These are phyloP conservation scores for Komagataella pastoris DNA, from an alignment of 805 yeast species.

Conservation along the genomic window DNA sequence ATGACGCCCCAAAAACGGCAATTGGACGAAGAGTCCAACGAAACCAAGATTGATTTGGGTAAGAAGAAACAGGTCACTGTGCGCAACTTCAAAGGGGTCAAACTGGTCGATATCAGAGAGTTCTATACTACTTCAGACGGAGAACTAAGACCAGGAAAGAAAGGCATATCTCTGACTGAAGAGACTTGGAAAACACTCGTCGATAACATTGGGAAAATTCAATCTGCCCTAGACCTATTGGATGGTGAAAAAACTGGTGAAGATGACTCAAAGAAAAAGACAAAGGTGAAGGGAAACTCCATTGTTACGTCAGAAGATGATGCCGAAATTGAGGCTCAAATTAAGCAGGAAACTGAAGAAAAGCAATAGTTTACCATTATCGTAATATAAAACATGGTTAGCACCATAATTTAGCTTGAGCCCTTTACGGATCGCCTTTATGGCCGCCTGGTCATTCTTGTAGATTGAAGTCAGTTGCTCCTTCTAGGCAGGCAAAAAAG, in stretches of 20 bases:
- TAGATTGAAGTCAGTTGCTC: background rate
- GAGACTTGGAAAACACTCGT: conserved; percentile 40
- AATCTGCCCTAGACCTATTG: conserved; percentile 32
- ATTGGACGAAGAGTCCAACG: background rate
- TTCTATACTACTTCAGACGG: conserved; percentile 51
- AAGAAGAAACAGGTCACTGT: conserved; percentile 62
- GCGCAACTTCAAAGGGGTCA: conserved; percentile 51
- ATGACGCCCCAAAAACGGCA: background rate
- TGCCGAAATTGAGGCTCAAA: background rate
- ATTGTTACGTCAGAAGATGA: conserved; percentile 1
- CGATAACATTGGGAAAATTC: conserved; percentile 30
- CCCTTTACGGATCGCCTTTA: background rate
- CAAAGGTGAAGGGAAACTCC: background rate
- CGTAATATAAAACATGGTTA: no score
- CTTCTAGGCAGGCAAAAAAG: background rate
- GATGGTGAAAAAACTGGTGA: conserved; percentile 10
- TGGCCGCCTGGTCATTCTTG: background rate
- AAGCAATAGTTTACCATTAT: background rate
- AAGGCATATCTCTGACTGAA: conserved; percentile 50
- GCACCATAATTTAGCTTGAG: no score
- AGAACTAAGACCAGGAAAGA: conserved; percentile 68
- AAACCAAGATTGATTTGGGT: conserved; percentile 14
- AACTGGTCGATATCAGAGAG: conserved; percentile 75
- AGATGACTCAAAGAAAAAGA: conserved; percentile 10
- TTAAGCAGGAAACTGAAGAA: background rate